Base-by-base conservation (phyloP, 305 asterid genomes). In the Fraxinus sp. region DNA sequence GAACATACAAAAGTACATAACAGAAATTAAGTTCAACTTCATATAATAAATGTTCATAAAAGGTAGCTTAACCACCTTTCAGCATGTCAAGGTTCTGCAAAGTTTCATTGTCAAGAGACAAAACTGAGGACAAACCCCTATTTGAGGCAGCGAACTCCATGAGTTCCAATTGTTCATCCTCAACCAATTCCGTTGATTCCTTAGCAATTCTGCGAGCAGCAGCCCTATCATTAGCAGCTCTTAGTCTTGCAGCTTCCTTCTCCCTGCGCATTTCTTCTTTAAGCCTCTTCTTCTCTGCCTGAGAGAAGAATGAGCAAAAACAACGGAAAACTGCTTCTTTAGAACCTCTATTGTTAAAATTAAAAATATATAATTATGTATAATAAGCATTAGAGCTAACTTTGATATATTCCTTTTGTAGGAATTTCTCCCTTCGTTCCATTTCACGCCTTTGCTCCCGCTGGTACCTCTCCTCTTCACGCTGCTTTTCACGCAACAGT, bases 371-470 rank as follows among this genome's bases (percentile, higher is more conserved):
- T 36, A 49, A 55, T 64, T 68, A 73, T 22, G 74, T 28, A 46
- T 71, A 26, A 85, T 57, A 70, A 35, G 72, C 80, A 81, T 59
- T 26, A 74, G 76, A 64, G 86, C 90, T 85, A 82, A 93, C 98
- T 88, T 88, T 91, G 11, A 93, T 87, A 83, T 92, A 90, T 81
- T 94, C 98, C 88, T 91, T 94, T 79, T 89, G 97, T 35, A 91
- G 84, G 84, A 84, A 92, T 83, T 88, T 94, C 87, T 93, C 98
- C 85, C 94, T 86, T 78, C 97, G 85, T 83, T 94, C 98, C 91
- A 94, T 89, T 89, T 93, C 98, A 70, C 98, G 97, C 85, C 92
- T 90, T 87, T 92, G 95, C 89, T 93, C 98, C 83, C 94, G 89
- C 84, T 85, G 96, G 80, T 18, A 86, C 84, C 91, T 90, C 85